Evolutionary conservation across 257 asterid species (phyloP).

Genomic region (Rauvolfia tetraphylla): DNA sequence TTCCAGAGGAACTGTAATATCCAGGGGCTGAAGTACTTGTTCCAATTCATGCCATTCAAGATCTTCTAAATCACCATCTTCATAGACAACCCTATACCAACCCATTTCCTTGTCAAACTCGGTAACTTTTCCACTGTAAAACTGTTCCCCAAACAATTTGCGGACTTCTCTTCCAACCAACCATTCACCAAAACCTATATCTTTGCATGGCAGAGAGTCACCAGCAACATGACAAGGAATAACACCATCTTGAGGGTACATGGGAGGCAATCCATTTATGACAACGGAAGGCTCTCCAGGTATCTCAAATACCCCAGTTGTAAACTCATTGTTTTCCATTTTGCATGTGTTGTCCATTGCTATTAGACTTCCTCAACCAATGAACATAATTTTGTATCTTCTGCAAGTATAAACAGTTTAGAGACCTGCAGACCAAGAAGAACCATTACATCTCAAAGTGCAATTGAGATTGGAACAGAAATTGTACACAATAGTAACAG

Average conservation of each 20-base stretch:
- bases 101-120: constrained; percentile 46
- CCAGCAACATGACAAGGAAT: constrained; percentile 15
- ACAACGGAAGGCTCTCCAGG: constrained; percentile 71
- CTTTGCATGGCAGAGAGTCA: constrained; percentile 20
- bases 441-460: neutral
- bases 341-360: constrained; percentile 37
- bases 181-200: constrained; percentile 54
- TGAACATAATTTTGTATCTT: neutral
- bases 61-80: constrained; percentile 73
- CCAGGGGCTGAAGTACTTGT: constrained; percentile 50
- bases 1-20: constrained; percentile 49
- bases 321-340: constrained; percentile 23
- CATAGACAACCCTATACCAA: constrained; percentile 65
- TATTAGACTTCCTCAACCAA: neutral
- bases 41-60: constrained; percentile 60
- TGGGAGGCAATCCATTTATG: constrained; percentile 56
- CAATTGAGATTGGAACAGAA: neutral
- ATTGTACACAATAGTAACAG: neutral
- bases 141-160: constrained; percentile 40
- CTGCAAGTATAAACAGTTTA: neutral
- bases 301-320: constrained; percentile 32
- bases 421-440: neutral
- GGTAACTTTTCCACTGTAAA: constrained; percentile 40
- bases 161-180: constrained; percentile 57
- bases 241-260: constrained; percentile 22